A percentile compares a stretch with the other conserved stretches of the same genome.
Conservation (phyloP, 495 filamentous ascomycete species). For the Tuber microsphaerosporum region DNA sequence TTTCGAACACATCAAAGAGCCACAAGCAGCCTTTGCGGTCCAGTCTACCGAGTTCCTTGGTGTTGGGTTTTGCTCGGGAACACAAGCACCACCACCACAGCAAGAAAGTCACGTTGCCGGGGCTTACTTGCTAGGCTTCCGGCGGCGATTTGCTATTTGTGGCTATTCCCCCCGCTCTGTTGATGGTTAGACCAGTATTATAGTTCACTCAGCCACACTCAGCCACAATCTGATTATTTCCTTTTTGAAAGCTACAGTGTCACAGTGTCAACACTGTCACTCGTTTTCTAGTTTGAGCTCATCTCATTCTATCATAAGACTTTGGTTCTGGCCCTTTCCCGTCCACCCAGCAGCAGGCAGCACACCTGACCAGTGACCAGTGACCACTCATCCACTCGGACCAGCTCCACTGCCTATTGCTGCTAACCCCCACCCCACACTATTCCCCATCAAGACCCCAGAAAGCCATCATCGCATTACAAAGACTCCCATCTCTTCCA, state of each 20-base stretch:
- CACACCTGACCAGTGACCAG: too few relatives aligned
- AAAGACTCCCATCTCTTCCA: not conserved
- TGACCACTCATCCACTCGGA: constrained; percentile 20
- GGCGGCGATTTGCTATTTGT: not conserved
- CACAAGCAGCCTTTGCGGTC: not conserved
- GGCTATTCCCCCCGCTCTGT: not conserved
- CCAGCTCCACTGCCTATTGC: constrained; percentile 24
- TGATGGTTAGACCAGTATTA: not conserved
- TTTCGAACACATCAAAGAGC: not conserved
- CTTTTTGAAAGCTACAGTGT: not conserved
- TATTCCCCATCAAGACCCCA: not conserved
- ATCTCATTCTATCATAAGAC: not conserved
- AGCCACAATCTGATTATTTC: not conserved
- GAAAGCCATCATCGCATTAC: not conserved
- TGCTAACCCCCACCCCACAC: constrained; percentile 9
- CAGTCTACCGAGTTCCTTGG: not conserved
- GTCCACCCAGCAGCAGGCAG: not conserved
- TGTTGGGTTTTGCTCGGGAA: not conserved
- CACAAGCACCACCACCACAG: not conserved
- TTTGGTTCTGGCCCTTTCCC: not conserved
- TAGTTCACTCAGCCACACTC: not conserved
- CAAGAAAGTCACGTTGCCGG: not conserved
- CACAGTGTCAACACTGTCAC: too few relatives aligned
- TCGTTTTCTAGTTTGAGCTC: not conserved
- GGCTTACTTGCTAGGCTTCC: not conserved